Base-by-base conservation (phyloP, 179 eudicot species). In the Pouteria campechiana region DNA sequence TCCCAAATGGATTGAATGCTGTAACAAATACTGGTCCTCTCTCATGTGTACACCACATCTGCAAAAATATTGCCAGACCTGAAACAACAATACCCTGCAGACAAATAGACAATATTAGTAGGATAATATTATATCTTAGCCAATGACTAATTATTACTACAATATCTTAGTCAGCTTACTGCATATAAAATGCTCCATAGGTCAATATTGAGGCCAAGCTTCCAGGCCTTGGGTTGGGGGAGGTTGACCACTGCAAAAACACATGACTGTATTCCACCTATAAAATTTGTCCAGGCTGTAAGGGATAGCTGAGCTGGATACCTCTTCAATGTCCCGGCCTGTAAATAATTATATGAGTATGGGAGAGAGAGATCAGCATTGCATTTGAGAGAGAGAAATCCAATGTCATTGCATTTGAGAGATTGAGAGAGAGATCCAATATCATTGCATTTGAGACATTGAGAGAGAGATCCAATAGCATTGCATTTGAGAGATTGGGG, bases 21-120 rank as follows among this genome's bases (percentile, higher is more conserved):
- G 93, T 79, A 50, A 78, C 82, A 53, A 82, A 82, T 10, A 86
- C 93, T 8, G 95, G 93, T 28, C 95, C 95, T 35, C 67, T 78
- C 41, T 63, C 65, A 57, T 73, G 62, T 1, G 64, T 82, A 69
- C 88, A 83, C 85, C 89, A 71, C 20, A 86, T 50, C 32, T 75
- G 88, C 27, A 68, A 25, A 67, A 43, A 82, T 31, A 74, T n/a
- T n/a, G n/a, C 34, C 25, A 82, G n/a, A 10, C 85, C 95, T 8
- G 93, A 75, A 10, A 64, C 50, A 33, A 76, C 74, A 4, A 82
- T 50, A 29, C 93, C 96, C 93, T 82, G 72, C 51, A 25, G 16
- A 2, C n/a, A n/a, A n/a, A n/a, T n/a, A n/a, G n/a, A n/a, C n/a
- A n/a, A n/a, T n/a, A n/a, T n/a, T n/a, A n/a, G n/a, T n/a, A n/a